Percentiles rank a stretch among this genome's conserved stretches.
Conservation (phyloP, 208 protist genomes). For the Leishmania martiniquensis region DNA sequence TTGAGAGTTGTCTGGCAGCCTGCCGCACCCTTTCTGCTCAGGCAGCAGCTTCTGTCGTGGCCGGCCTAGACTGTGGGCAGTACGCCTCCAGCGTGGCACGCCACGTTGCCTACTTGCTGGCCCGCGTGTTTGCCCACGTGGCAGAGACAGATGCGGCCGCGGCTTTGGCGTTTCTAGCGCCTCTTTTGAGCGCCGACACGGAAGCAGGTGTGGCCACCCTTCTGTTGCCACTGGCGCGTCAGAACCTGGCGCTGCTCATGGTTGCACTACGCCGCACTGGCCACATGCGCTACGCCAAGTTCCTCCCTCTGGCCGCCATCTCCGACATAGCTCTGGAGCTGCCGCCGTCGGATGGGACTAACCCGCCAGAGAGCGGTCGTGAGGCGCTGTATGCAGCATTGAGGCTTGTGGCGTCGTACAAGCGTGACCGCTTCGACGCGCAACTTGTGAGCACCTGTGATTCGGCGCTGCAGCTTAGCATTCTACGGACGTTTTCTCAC, state of each 20-base stretch:
- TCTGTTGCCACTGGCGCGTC: constrained; percentile 65
- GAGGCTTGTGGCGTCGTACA: constrained; percentile 33
- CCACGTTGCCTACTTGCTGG: constrained; percentile 69
- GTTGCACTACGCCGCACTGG: constrained; percentile 46
- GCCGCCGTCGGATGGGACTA: constrained; percentile 24
- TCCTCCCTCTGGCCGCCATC: constrained; percentile 67
- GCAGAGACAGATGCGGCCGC: constrained; percentile 25
- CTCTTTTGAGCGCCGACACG: constrained; percentile 24
- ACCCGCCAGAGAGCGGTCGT: constrained; percentile 34
- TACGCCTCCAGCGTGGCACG: constrained; percentile 49
- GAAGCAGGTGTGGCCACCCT: constrained; percentile 28
- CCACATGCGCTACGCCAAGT: constrained; percentile 27
- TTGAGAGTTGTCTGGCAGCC: constrained; percentile 44
- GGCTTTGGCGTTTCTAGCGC: constrained; percentile 25
- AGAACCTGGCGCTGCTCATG: constrained; percentile 70
- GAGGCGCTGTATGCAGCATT: constrained; percentile 47
- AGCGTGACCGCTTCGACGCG: constrained; percentile 30
- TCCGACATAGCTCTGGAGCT: constrained; percentile 62
- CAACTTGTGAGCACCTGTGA: constrained; percentile 42
- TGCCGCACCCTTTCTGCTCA: constrained; percentile 55
- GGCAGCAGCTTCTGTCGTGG: constrained; percentile 35
- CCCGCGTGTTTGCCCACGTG: constrained; percentile 42
- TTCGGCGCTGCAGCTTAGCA: constrained; percentile 51
- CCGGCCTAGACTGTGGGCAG: constrained; percentile 27
- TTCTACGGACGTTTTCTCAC: constrained; percentile 55